Base-by-base conservation (phyloP, 2,329 filamentous ascomycete species). In the Epichloe elymi region DNA sequence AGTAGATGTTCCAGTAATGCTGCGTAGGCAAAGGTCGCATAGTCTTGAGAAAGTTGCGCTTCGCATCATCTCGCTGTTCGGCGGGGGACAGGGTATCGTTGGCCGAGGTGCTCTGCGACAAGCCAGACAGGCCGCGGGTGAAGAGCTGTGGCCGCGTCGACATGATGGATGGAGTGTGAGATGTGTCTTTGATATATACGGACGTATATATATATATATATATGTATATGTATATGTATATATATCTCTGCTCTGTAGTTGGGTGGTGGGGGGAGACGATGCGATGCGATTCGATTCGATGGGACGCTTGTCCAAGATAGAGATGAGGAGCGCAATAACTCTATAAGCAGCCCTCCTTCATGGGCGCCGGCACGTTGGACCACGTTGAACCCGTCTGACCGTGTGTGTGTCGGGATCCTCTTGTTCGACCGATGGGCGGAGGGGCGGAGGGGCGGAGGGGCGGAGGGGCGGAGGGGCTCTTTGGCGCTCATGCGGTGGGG, bases 21-120 rank as follows among this genome's bases (percentile, higher is more conserved):
- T 90, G 85, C 30, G 86, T 85, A 15, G 85, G 81, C 57, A 89
- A 73, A 48, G 84, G 76, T 50, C 88, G 75, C 74, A 80, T 83
- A 30, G 82, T 76, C 67, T 87, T 82, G 59, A 88, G 75, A 67
- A 90, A 86, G 72, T 89, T 89, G 71, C 85, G 82, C 80, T 89
- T 89, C 51, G 85, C 85, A 67, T 85, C 82, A 66, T 86, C 85
- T 61, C 86, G 83, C 66, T 82, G 76, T 61, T 83, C 80, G 51
- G 86, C 84, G 26, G 86, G 85, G 10, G 85, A 86, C 56, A 75
- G 73, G 53, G 79, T 79, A 54, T 74, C 75, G 62, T 78, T 79
- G 46, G 76, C 69, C 55, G 78, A 74, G 58, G 75, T 73, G 65
- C 74, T 73, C 63, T 82, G 75, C 52, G 78, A 76, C 53, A 83